Evolutionary conservation across 768 basidiomycete genomes (phyloP).

Genomic region (Tylopilus vinaceipallidus): DNA sequence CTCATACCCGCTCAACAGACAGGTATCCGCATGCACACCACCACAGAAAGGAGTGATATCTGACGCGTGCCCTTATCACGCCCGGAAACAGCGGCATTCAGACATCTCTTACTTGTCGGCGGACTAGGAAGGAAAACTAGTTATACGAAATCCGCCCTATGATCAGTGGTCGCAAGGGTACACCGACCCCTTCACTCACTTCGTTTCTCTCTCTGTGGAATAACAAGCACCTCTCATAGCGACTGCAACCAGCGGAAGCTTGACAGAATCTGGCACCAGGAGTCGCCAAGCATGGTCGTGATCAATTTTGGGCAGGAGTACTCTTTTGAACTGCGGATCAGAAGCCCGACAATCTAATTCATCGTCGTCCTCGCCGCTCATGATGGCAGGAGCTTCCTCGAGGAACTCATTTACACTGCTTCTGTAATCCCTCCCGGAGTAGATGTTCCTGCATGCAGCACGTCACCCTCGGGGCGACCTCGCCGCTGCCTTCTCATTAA

Average conservation of each 20-base stretch:
- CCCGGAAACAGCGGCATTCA: constrained; percentile 43
- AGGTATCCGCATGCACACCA: constrained; percentile 30
- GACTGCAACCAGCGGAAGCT: constrained; percentile 40
- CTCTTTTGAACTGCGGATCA: constrained; percentile 27
- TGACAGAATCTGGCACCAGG: constrained; percentile 23
- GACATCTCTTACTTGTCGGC: constrained; percentile 47
- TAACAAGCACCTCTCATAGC: constrained; percentile 48
- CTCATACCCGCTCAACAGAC: constrained; percentile 25
- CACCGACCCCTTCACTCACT: constrained; percentile 20
- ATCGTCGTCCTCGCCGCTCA: constrained; percentile 12
- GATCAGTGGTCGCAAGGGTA: constrained; percentile 13
- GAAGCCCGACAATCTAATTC: constrained; percentile 13
- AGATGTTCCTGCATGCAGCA: background rate
- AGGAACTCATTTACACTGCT: constrained; percentile 1
- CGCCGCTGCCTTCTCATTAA: constrained; percentile 10
- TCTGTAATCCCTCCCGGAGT: constrained; percentile 5
- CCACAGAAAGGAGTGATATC: constrained; percentile 39
- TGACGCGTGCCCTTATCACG: constrained; percentile 42
- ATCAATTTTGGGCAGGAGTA: constrained; percentile 32
- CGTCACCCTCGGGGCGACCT: constrained; percentile 2
- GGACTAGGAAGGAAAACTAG: constrained; percentile 37
- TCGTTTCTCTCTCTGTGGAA: constrained; percentile 36
- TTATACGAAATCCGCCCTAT: constrained; percentile 34
- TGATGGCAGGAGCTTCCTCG: constrained; percentile 14
- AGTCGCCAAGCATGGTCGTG: constrained; percentile 34